A percentile compares a stretch with the other conserved stretches of the same genome.
These are phyloP conservation scores for Fusarium sp. DNA, from an alignment of 2,329 filamentous ascomycete species.

Conservation along the genomic window DNA sequence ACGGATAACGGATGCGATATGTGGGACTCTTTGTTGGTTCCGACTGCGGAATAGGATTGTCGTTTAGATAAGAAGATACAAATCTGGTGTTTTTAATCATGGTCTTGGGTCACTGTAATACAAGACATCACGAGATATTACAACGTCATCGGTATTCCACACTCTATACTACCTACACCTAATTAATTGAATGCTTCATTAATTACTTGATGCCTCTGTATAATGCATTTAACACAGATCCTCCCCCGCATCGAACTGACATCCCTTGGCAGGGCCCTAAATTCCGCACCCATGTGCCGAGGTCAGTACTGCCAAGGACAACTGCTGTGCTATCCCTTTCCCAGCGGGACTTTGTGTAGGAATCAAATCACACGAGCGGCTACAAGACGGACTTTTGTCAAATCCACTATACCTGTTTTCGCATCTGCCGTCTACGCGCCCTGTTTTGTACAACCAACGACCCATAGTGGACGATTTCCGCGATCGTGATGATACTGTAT, in stretches of 20 bases:
- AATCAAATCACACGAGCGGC: conserved; percentile 18
- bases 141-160: not conserved
- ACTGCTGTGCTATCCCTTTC: not conserved
- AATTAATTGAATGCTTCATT: not conserved
- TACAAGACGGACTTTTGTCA: conserved; percentile 29
- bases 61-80: conserved; percentile 4
- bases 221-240: not conserved
- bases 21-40: not conserved
- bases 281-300: conserved; percentile 17
- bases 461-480: not conserved
- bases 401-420: conserved; percentile 16
- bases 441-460: not conserved
- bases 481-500: conserved; percentile 1
- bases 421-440: not conserved
- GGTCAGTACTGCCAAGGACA: conserved; percentile 2
- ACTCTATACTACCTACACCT: no score
- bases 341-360: conserved; percentile 1
- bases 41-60: conserved; percentile 5
- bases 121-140: not conserved
- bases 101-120: not conserved
- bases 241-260: conserved; percentile 16
- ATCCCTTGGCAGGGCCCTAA: not conserved
- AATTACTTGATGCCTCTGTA: not conserved
- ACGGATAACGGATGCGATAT: not conserved
- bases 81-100: not conserved